A percentile compares a stretch with the other conserved stretches of the same genome.
Evolutionary conservation across 2,329 filamentous ascomycete genomes (phyloP).

Genomic region (Hypoxylon sp.): DNA sequence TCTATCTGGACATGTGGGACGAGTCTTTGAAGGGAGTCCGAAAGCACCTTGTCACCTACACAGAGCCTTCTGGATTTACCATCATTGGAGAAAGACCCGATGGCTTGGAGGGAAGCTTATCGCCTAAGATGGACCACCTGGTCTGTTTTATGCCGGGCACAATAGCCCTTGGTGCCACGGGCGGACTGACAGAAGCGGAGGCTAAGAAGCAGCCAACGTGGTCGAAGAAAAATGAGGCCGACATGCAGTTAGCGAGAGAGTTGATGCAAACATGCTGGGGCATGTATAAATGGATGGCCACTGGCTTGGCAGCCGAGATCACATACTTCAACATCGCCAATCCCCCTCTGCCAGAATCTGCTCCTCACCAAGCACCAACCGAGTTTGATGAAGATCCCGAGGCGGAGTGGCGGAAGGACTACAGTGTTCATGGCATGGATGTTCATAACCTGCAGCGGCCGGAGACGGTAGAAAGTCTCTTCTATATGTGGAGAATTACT

Average conservation of each 20-base stretch:
- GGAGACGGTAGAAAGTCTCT: constrained; percentile 94
- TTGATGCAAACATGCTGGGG: constrained; percentile 98
- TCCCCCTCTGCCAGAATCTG: constrained; percentile 70
- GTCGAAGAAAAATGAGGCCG: constrained; percentile 81
- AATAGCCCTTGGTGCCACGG: constrained; percentile 87
- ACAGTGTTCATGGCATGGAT: constrained; percentile 81
- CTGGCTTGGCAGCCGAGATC: constrained; percentile 93
- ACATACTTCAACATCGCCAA: constrained; percentile 83
- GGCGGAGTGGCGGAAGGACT: constrained; percentile 79
- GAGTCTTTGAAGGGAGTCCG: constrained; percentile 85
- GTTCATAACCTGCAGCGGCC: constrained; percentile 92
- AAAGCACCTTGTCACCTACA: constrained; percentile 92
- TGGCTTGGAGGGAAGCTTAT: constrained; percentile 72
- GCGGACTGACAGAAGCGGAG: constrained; percentile 76
- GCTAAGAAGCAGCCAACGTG: constrained; percentile 77
- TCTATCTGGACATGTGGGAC: constrained; percentile 94
- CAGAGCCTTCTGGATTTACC: constrained; percentile 80
- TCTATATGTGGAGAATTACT: constrained; percentile 99
- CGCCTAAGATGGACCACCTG: constrained; percentile 96
- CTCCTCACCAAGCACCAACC: constrained; percentile 59
- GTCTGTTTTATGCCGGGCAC: constrained; percentile 98
- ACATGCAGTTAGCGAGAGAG: constrained; percentile 87
- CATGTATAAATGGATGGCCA: constrained; percentile 91
- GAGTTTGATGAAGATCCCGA: constrained; percentile 61
- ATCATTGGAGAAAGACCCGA: constrained; percentile 85